A percentile compares a stretch with the other conserved stretches of the same genome.
Evolutionary conservation across 1,139 yeast genomes (phyloP).

Genomic region (Suhomyces terraborum): DNA sequence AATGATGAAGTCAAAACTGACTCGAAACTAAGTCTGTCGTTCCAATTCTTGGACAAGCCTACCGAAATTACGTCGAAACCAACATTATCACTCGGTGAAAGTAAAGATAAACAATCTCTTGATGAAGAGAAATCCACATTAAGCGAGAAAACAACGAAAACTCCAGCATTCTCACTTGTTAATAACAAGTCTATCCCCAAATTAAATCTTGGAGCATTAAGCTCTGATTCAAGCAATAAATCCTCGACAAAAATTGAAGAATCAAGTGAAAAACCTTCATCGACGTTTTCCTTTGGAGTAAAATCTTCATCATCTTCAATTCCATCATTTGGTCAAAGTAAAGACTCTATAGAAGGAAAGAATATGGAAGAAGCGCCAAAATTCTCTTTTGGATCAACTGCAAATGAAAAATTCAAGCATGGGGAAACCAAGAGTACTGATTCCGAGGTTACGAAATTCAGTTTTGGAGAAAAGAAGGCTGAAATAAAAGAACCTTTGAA

Average conservation of each 20-base stretch:
- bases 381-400: not conserved
- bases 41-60: no score
- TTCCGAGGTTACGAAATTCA: not conserved
- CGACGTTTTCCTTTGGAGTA: not conserved
- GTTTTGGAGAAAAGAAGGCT: slow-evolving; percentile 2
- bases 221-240: not conserved
- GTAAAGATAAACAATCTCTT: not conserved
- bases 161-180: not conserved
- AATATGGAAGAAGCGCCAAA: not conserved
- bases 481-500: not conserved
- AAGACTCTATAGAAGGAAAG: not conserved
- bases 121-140: no score
- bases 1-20: no score
- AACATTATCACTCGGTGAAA: not conserved
- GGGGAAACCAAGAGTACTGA: not conserved
- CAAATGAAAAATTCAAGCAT: not conserved
- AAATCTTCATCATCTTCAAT: not conserved
- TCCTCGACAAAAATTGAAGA: not conserved
- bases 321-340: not conserved
- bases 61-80: no score
- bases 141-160: not conserved
- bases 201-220: not conserved
- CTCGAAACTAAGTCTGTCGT: no score
- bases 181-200: not conserved
- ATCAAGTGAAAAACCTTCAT: not conserved